Conservation (phyloP, 2,329 filamentous ascomycete species). For the Cladosporium sp. region DNA sequence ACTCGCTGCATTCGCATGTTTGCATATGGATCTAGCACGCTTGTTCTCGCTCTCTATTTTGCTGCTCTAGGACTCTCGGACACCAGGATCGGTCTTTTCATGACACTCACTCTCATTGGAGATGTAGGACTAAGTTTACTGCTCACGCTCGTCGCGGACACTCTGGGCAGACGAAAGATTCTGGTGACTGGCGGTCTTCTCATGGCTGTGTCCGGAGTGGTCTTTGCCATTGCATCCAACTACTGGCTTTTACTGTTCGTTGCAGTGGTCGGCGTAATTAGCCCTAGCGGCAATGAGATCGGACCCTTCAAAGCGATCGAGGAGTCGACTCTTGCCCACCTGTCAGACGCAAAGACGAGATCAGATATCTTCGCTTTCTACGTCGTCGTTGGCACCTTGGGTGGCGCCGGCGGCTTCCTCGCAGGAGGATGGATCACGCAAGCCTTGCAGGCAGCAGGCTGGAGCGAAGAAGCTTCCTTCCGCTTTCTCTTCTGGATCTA, state of each 20-base stretch:
- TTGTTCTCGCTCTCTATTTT: slow-evolving; percentile 32
- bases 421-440: slow-evolving; percentile 37
- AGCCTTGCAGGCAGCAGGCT: slow-evolving; percentile 29
- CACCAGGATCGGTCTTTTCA: slow-evolving; percentile 31
- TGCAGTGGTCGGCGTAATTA: slow-evolving; percentile 32
- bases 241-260: slow-evolving; percentile 30
- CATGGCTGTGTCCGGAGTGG: slow-evolving; percentile 26
- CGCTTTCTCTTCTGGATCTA: slow-evolving; percentile 42
- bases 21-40: slow-evolving; percentile 52
- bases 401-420: slow-evolving; percentile 26
- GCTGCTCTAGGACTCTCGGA: slow-evolving; percentile 26
- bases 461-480: slow-evolving; percentile 36
- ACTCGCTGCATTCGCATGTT: slow-evolving; percentile 50
- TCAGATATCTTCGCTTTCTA: slow-evolving; percentile 31
- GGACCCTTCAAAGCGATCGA: slow-evolving; percentile 33
- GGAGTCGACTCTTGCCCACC: slow-evolving; percentile 31
- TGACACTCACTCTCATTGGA: slow-evolving; percentile 32
- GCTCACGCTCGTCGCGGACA: slow-evolving; percentile 30
- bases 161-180: slow-evolving; percentile 26
- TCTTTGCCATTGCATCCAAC: slow-evolving; percentile 25
- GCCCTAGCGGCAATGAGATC: slow-evolving; percentile 31
- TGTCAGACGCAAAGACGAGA: slow-evolving; percentile 22
- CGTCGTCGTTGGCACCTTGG: slow-evolving; percentile 26
- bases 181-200: slow-evolving; percentile 26
- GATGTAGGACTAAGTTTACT: slow-evolving; percentile 29